Evolutionary conservation across 768 basidiomycete species (phyloP).

Genomic region (Candolleomyces efflorescens): DNA sequence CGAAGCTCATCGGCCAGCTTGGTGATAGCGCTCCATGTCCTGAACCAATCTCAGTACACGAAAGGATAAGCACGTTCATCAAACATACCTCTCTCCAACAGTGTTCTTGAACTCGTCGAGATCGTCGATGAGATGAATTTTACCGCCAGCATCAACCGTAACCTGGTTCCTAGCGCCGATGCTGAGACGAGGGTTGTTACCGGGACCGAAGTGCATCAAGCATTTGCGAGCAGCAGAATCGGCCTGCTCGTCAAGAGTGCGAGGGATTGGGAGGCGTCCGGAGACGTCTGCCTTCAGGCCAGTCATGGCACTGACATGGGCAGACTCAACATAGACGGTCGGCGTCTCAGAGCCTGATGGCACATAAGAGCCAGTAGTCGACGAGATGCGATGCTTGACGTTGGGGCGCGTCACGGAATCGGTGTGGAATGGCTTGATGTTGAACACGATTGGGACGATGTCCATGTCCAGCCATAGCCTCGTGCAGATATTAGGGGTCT

Average conservation of each 20-base stretch:
- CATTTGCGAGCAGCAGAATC: constrained; percentile 85
- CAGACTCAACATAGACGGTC: constrained; percentile 58
- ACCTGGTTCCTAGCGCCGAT: constrained; percentile 87
- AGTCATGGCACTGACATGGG: constrained; percentile 43
- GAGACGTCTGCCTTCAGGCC: constrained; percentile 41
- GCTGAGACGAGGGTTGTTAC: constrained; percentile 77
- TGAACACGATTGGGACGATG: constrained; percentile 52
- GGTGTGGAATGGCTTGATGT: constrained; percentile 50
- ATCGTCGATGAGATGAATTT: constrained; percentile 83
- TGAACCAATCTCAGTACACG: constrained; percentile 17
- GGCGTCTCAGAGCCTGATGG: constrained; percentile 77
- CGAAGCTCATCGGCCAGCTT: constrained; percentile 83
- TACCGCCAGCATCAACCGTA: constrained; percentile 80
- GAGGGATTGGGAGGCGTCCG: constrained; percentile 64
- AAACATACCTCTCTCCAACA: constrained; percentile 53
- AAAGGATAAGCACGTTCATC: neutral
- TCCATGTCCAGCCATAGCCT: constrained; percentile 81
- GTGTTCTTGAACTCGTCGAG: constrained; percentile 73
- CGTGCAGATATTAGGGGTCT: constrained; percentile 82
- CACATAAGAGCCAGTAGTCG: constrained; percentile 73
- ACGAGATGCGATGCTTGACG: constrained; percentile 78
- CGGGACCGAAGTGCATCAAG: constrained; percentile 78
- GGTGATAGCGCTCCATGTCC: constrained; percentile 77
- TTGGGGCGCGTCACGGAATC: constrained; percentile 76
- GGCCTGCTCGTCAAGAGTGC: constrained; percentile 80